Percentiles rank a stretch among this genome's conserved stretches.
phyloP scores from a whole-genome alignment of 768 basidiomycete species.

The Serpula lacrymans region DNA sequence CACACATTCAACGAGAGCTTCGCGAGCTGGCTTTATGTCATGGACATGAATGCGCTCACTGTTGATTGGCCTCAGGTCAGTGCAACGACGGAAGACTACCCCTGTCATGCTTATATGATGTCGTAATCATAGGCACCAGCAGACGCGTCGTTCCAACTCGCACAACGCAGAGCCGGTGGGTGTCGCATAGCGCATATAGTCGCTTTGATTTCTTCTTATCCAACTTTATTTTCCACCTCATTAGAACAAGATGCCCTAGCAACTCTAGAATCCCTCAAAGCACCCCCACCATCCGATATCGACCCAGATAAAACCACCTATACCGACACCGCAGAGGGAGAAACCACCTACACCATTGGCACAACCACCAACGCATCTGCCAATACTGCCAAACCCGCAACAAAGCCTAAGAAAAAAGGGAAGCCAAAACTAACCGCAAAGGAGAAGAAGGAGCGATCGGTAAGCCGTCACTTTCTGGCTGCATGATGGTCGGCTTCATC shows the following conservation, averaged over 20 bases:
- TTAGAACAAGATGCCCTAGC: slow-evolving; percentile 60
- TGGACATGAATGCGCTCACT: slow-evolving; percentile 95
- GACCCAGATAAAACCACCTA: slow-evolving; percentile 29
- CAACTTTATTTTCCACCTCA: slow-evolving; percentile 2
- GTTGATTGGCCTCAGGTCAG: slow-evolving; percentile 86
- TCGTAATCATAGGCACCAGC: slow-evolving; percentile 44
- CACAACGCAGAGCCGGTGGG: slow-evolving; percentile 59
- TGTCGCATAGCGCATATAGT: neutral
- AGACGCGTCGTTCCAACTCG: slow-evolving; percentile 55
- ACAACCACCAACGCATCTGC: slow-evolving; percentile 19
- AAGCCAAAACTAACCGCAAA: slow-evolving; percentile 72
- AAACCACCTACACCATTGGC: slow-evolving; percentile 31
- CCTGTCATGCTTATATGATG: slow-evolving; percentile 9
- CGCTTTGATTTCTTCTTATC: neutral
- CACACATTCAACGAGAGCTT: slow-evolving; percentile 90
- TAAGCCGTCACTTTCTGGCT: slow-evolving; percentile 28
- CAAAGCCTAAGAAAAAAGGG: slow-evolving; percentile 52
- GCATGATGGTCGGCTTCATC: neutral
- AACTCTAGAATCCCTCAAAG: slow-evolving; percentile 50
- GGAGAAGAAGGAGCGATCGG: slow-evolving; percentile 81
- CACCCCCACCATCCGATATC: slow-evolving; percentile 19
- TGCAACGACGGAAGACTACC: slow-evolving; percentile 9
- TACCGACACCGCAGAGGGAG: slow-evolving; percentile 26
- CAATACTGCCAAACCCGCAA: slow-evolving; percentile 35
- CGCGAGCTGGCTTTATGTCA: slow-evolving; percentile 85